A percentile compares a stretch with the other conserved stretches of the same genome.
Conservation (phyloP, 106 monocot genomes). For the Dioscorea alata region DNA sequence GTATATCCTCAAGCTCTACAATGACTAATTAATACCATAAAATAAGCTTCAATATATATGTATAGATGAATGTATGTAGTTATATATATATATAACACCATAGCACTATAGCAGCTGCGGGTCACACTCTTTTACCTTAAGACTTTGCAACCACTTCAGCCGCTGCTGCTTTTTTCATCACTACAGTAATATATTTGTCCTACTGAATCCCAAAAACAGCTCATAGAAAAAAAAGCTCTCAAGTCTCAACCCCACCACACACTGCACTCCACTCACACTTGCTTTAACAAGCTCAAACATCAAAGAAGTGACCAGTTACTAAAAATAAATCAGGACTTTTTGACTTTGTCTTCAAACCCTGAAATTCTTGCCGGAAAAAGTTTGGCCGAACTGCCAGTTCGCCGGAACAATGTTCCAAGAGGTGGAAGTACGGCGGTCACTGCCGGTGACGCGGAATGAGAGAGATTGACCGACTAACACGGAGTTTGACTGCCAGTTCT, state of each 20-base stretch:
- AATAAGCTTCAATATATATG: not conserved
- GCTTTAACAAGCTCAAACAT: no score
- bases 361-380: slow-evolving; percentile 41
- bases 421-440: slow-evolving; percentile 41
- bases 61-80: not conserved
- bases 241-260: not conserved
- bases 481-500: slow-evolving; percentile 52
- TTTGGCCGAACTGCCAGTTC: slow-evolving; percentile 44
- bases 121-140: slow-evolving; percentile 7
- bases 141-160: slow-evolving; percentile 35
- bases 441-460: slow-evolving; percentile 40
- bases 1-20: not conserved
- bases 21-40: not conserved
- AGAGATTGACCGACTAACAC: slow-evolving; percentile 30
- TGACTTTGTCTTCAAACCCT: not conserved
- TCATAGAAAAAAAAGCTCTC: not conserved
- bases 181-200: not conserved
- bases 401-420: slow-evolving; percentile 39
- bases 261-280: no score
- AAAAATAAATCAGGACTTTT: no score
- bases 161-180: not conserved
- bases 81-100: no score
- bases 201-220: not conserved
- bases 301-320: no score
- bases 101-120: slow-evolving; percentile 18